Percentiles rank a stretch among this genome's conserved stretches.
These are phyloP conservation scores for Debaryomyces psychrophilus DNA, from an alignment of 1,139 yeast genomes.

Conservation along the genomic window DNA sequence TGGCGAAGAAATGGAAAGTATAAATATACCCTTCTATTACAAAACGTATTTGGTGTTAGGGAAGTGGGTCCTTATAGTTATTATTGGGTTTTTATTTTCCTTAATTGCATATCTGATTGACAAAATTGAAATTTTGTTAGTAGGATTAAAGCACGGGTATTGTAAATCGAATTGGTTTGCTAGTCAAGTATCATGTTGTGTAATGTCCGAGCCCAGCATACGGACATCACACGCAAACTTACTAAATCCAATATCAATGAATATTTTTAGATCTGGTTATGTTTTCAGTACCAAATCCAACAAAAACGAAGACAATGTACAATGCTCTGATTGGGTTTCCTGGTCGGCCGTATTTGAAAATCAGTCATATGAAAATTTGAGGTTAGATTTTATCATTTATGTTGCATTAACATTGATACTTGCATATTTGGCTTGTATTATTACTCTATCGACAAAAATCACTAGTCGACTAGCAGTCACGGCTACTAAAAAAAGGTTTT, in stretches of 20 bases:
- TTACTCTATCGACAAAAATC: conserved; percentile 55
- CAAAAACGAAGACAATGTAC: conserved; percentile 2
- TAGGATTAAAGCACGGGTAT: conserved; percentile 59
- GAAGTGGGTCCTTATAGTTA: conserved; percentile 54
- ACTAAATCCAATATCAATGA: conserved; percentile 11
- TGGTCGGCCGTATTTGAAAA: conserved; percentile 44
- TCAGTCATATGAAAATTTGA: conserved; percentile 19
- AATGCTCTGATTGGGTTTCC: conserved; percentile 48
- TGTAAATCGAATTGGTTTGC: conserved; percentile 52
- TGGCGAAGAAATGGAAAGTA: conserved; percentile 2
- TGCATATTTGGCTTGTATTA: conserved; percentile 49
- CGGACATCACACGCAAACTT: not conserved
- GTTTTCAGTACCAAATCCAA: conserved; percentile 15
- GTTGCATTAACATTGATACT: conserved; percentile 42
- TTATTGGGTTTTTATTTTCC: conserved; percentile 54
- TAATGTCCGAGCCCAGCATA: not conserved
- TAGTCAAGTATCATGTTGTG: conserved; percentile 51
- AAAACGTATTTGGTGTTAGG: conserved; percentile 32
- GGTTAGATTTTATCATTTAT: conserved; percentile 43
- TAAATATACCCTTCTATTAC: conserved; percentile 27
- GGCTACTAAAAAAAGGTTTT: not conserved
- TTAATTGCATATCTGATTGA: conserved; percentile 57
- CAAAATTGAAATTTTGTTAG: conserved; percentile 51
- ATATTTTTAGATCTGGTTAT: conserved; percentile 29
- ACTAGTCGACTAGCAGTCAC: conserved; percentile 19